Evolutionary conservation across 2,329 filamentous ascomycete species (phyloP).

Genomic region (Exophiala spinifera): DNA sequence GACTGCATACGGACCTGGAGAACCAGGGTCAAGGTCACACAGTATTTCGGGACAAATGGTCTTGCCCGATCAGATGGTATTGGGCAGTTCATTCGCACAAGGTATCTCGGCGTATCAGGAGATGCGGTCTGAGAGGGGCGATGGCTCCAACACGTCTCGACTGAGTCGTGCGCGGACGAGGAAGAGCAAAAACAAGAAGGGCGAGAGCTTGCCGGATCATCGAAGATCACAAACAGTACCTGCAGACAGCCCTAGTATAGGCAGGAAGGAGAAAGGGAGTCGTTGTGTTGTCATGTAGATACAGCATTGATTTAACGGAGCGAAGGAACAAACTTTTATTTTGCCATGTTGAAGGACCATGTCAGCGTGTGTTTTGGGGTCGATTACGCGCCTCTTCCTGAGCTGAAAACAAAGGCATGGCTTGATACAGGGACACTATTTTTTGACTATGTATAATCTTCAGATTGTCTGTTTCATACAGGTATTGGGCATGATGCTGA

Average conservation of each 20-base stretch:
- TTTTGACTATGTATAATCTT: no score
- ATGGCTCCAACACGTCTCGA: neutral
- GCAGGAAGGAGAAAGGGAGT: slow-evolving; percentile 16
- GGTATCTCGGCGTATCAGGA: neutral
- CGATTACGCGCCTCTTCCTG: no score
- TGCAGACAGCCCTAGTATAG: neutral
- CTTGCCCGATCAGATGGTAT: slow-evolving; percentile 1
- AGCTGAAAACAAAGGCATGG: no score
- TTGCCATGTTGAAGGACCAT: no score
- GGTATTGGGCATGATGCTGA: no score
- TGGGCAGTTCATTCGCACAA: neutral
- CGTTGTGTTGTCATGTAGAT: slow-evolving; percentile 26
- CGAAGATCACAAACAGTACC: slow-evolving; percentile 13
- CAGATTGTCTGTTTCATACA: no score
- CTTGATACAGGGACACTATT: no score
- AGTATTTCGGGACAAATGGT: slow-evolving; percentile 1
- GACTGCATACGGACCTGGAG: slow-evolving; percentile 14
- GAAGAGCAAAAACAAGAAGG: slow-evolving; percentile 13
- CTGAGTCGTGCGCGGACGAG: neutral
- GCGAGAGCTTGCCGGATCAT: slow-evolving; percentile 11
- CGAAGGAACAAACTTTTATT: no score
- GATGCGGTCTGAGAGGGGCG: neutral
- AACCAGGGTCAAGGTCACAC: slow-evolving; percentile 14
- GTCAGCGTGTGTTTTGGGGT: no score
- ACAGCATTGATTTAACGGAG: no score